Conservation (phyloP, 345 rosid genomes). For the Citrus reticulata region DNA sequence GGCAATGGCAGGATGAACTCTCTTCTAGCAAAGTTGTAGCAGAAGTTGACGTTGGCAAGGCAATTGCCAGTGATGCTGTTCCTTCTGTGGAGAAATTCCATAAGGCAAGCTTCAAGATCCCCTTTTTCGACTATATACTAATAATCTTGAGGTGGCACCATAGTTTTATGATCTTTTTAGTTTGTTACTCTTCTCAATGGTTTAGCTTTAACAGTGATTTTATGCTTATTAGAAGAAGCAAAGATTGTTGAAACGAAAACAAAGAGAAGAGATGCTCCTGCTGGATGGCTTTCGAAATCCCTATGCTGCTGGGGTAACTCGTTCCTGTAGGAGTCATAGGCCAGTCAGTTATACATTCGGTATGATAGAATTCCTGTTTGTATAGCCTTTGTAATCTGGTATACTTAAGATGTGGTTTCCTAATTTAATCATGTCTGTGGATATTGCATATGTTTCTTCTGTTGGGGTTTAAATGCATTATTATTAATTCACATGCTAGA, state of each 20-base stretch:
- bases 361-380: constrained; percentile 27
- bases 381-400: neutral
- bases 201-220: constrained; percentile 1
- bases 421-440: constrained; percentile 1
- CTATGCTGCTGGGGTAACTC: constrained; percentile 32
- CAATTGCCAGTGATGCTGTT: constrained; percentile 48
- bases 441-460: neutral
- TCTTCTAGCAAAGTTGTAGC: constrained; percentile 48
- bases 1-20: constrained; percentile 54
- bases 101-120: constrained; percentile 38
- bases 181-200: neutral
- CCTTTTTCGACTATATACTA: neutral
- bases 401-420: neutral
- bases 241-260: constrained; percentile 48
- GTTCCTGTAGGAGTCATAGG: constrained; percentile 63
- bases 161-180: neutral
- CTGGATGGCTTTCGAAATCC: constrained; percentile 28
- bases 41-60: constrained; percentile 48
- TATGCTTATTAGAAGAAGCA: constrained; percentile 58
- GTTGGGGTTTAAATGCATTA: neutral
- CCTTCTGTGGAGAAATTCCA: constrained; percentile 59
- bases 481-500: neutral
- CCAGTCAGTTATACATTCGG: constrained; percentile 70
- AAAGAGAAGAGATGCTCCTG: constrained; percentile 51
- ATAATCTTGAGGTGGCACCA: neutral